Conservation (phyloP, 2,329 filamentous ascomycete genomes). For the Talaromyces verruculosus region DNA sequence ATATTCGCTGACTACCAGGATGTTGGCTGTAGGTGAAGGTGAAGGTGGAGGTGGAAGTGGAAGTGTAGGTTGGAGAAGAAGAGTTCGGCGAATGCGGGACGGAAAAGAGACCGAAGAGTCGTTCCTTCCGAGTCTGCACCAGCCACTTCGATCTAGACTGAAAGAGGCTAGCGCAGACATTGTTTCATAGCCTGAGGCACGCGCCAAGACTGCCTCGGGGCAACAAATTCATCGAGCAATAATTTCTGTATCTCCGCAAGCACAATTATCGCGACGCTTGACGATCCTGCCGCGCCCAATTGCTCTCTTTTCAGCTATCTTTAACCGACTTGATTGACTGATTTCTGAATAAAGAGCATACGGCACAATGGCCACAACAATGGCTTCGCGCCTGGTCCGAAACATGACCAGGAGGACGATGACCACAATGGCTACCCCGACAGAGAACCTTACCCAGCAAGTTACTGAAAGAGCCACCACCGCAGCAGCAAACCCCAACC, state of each 20-base stretch:
- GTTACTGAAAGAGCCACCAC: slow-evolving; percentile 1
- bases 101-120: slow-evolving; percentile 3
- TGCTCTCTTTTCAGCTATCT: background rate
- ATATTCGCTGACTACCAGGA: background rate
- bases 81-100: slow-evolving; percentile 1
- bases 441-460: background rate
- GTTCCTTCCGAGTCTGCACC: slow-evolving; percentile 5
- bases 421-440: slow-evolving; percentile 5
- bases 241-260: background rate
- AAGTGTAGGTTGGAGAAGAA: background rate
- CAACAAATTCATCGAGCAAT: slow-evolving; percentile 3
- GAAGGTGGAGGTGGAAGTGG: background rate
- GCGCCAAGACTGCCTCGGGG: background rate
- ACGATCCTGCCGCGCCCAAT: background rate
- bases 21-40: background rate
- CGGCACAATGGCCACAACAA: slow-evolving; percentile 8
- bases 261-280: background rate
- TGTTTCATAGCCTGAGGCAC: background rate
- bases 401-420: slow-evolving; percentile 12
- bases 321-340: background rate
- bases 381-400: slow-evolving; percentile 3
- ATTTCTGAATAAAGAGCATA: background rate
- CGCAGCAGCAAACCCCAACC: background rate
- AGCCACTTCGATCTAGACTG: background rate
- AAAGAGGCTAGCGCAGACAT: background rate